These are phyloP conservation scores for Fusarium anguioides DNA, from an alignment of 2,329 filamentous ascomycete genomes.

Conservation along the genomic window DNA sequence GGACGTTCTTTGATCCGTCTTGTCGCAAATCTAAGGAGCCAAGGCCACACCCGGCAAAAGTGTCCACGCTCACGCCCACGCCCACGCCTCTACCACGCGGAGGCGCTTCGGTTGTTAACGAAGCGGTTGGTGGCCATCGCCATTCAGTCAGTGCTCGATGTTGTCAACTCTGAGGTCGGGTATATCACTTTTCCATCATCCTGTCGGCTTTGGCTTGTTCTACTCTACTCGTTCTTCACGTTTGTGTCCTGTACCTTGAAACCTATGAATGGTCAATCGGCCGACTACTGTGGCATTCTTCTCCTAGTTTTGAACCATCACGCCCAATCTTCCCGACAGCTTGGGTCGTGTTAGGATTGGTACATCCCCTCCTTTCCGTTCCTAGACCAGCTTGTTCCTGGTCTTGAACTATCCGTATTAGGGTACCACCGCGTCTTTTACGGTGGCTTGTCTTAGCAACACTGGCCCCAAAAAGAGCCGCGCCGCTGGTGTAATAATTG, in stretches of 20 bases:
- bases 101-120: conserved; percentile 32
- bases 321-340: conserved; percentile 45
- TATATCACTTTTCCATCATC: conserved; percentile 31
- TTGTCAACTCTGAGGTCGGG: conserved; percentile 11
- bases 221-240: conserved; percentile 22
- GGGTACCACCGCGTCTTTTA: conserved; percentile 42
- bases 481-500: conserved; percentile 46
- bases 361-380: conserved; percentile 41
- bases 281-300: conserved; percentile 34
- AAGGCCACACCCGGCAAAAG: conserved; percentile 29
- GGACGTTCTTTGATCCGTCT: conserved; percentile 40
- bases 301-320: conserved; percentile 32
- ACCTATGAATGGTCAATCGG: conserved; percentile 21
- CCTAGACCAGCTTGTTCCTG: conserved; percentile 44
- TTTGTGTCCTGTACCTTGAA: conserved; percentile 17
- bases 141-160: conserved; percentile 13
- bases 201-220: conserved; percentile 13
- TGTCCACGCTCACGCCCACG: conserved; percentile 25
- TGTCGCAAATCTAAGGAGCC: conserved; percentile 43
- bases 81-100: conserved; percentile 26
- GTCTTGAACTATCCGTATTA: conserved; percentile 44
- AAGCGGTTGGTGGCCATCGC: conserved; percentile 28
- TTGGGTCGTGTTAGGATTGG: conserved; percentile 48
- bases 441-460: conserved; percentile 45
- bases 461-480: conserved; percentile 36